Evolutionary conservation across 192 early-diverging fungal species (phyloP).

Genomic region (Umbelopsis sp.): DNA sequence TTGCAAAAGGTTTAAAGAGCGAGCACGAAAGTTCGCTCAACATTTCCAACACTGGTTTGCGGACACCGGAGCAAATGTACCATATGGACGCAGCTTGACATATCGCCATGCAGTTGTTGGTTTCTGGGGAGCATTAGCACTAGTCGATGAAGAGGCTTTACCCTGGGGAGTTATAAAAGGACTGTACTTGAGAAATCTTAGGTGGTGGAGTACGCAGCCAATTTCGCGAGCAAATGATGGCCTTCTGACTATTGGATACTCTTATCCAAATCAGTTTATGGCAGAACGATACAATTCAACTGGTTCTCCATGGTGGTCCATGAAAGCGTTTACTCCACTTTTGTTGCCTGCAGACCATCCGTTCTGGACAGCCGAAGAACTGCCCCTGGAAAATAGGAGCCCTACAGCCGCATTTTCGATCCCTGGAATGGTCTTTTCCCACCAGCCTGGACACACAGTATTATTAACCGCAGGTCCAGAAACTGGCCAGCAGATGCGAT

Average conservation of each 20-base stretch:
- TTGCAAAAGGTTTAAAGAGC: not conserved
- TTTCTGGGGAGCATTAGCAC: constrained; percentile 10
- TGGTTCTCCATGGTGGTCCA: not conserved
- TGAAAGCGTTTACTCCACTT: constrained; percentile 15
- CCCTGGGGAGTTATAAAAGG: constrained; percentile 19
- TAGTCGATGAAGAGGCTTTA: constrained; percentile 1
- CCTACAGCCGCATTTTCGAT: not conserved
- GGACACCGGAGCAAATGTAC: not conserved
- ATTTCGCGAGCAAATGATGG: not conserved
- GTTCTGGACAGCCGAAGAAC: constrained; percentile 10
- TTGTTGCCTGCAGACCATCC: not conserved
- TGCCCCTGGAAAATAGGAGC: not conserved
- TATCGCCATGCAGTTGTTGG: not conserved
- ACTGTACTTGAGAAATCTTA: not conserved
- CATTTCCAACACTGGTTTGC: constrained; percentile 16
- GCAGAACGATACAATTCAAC: constrained; percentile 1
- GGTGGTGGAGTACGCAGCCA: constrained; percentile 13
- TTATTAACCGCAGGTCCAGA: not conserved
- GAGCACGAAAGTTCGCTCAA: not conserved
- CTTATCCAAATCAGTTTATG: constrained; percentile 15
- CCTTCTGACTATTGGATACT: not conserved
- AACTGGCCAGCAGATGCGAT: not conserved
- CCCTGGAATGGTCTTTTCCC: constrained; percentile 4
- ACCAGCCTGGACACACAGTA: constrained; percentile 1
- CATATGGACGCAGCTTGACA: constrained; percentile 12